These are phyloP conservation scores for Eragrostis tef DNA, from an alignment of 202 grass and related monocot species.

Conservation along the genomic window DNA sequence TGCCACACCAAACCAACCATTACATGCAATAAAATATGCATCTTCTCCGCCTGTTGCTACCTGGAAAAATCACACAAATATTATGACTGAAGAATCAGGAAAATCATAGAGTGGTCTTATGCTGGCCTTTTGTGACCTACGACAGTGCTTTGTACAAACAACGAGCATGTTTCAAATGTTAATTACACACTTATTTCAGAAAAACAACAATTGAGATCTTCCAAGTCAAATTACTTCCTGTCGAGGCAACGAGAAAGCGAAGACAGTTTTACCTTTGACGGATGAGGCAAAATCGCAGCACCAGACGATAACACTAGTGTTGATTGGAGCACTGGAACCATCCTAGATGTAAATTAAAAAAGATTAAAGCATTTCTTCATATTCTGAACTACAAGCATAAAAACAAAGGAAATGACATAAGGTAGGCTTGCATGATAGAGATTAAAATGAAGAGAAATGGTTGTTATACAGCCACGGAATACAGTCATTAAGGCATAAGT, in stretches of 20 bases:
- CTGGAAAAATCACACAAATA: slow-evolving; percentile 53
- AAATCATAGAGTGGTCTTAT: slow-evolving; percentile 12
- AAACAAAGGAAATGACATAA: slow-evolving; percentile 1
- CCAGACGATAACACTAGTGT: slow-evolving; percentile 64
- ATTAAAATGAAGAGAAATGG: slow-evolving; percentile 40
- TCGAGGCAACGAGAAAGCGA: not conserved
- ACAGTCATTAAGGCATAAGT: slow-evolving; percentile 6
- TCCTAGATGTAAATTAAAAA: slow-evolving; percentile 57
- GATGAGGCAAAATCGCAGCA: slow-evolving; percentile 86
- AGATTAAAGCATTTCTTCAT: slow-evolving; percentile 1
- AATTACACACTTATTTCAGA: slow-evolving; percentile 16
- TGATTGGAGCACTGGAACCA: slow-evolving; percentile 33
- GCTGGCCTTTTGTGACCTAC: not conserved
- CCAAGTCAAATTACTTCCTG: not conserved
- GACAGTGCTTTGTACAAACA: not conserved
- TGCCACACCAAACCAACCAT: slow-evolving; percentile 90
- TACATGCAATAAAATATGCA: slow-evolving; percentile 68
- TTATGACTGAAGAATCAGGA: slow-evolving; percentile 16
- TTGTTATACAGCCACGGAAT: not conserved
- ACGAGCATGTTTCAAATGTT: not conserved
- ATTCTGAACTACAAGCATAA: not conserved
- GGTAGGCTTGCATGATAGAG: slow-evolving; percentile 40
- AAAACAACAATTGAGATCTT: not conserved
- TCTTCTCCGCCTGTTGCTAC: slow-evolving; percentile 82
- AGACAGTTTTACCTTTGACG: slow-evolving; percentile 72